Conservation (phyloP, 352 stramenopile genomes). For the Phytophthora foliorum region DNA sequence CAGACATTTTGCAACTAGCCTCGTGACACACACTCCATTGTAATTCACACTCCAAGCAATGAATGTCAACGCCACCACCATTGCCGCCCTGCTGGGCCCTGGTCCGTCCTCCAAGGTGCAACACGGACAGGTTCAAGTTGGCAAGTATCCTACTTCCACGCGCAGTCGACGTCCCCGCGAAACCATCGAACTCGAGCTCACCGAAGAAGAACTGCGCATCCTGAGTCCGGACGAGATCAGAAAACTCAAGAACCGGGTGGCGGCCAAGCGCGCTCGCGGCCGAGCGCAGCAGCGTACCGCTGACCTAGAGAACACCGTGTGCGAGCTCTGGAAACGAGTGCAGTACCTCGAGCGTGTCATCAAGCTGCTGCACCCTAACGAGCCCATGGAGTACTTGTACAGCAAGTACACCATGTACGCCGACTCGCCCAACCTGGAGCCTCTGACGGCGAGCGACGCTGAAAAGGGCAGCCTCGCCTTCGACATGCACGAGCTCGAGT, state of each 20-base stretch:
- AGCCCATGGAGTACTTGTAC: constrained; percentile 52
- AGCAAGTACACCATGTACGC: constrained; percentile 59
- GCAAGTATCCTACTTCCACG: constrained; percentile 35
- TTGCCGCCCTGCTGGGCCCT: constrained; percentile 33
- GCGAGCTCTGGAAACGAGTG: constrained; percentile 63
- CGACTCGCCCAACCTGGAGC: constrained; percentile 43
- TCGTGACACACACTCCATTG: constrained; percentile 25
- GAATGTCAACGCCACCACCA: constrained; percentile 41
- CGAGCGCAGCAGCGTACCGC: constrained; percentile 61
- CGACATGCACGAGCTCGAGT: constrained; percentile 44
- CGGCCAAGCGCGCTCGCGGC: constrained; percentile 60
- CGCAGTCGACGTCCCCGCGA: constrained; percentile 49
- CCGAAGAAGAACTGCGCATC: constrained; percentile 44
- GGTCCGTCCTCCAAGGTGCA: constrained; percentile 31
- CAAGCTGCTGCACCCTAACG: constrained; percentile 42
- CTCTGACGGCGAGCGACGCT: constrained; percentile 18
- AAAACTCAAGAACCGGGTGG: constrained; percentile 80
- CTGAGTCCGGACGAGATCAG: constrained; percentile 65
- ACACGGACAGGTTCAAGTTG: constrained; percentile 38
- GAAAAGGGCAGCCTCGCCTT: constrained; percentile 26
- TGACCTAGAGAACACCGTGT: constrained; percentile 62
- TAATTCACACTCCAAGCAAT: constrained; percentile 12
- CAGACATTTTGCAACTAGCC: constrained; percentile 30
- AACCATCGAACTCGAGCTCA: constrained; percentile 64
- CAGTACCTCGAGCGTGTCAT: constrained; percentile 69